Evolutionary conservation across 78 protist genomes (phyloP), one percentile per base, ranked within the genome.

Genomic region (Capsaspora owczarzaki): DNA sequence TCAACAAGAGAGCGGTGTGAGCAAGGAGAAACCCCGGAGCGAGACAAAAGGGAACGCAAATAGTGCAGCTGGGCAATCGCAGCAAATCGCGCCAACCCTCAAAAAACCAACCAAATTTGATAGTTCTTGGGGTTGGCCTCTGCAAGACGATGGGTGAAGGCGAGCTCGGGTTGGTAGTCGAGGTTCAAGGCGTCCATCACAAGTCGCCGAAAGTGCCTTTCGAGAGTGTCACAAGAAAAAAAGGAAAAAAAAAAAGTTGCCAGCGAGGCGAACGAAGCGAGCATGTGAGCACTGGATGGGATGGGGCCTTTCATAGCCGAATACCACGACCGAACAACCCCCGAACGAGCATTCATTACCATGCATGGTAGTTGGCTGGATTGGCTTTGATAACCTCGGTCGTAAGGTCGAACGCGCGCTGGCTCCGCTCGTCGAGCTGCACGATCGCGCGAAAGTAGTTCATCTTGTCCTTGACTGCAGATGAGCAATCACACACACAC

Each of bases 91-190:
- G n/a, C n/a, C n/a, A n/a, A n/a, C n/a, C n/a, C n/a, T n/a, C n/a
- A n/a, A n/a, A n/a, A n/a, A n/a, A n/a, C n/a, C 60, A 92, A 91
- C 97, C 97, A 94, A 5, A 94, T 71, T 78, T 94, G 97, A 63
- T 94, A 94, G 66, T 94, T 94, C 88, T 94, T 94, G 33, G 90
- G 87, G 63, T 81, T 84, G 12, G 77, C 41, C 31, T 23, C 56
- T 12, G 87, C 68, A 51, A 81, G n/a, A 46, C 84, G 89, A 4
- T 63, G 72, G n/a, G 63, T 61, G 35, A 79, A 47, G 61, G 44
- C 89, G 25, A 94, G 85, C 56, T 94, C 96, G 16, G 49, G 61
- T 0, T 22, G 27, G 41, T 74, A 1, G 47, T 16, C 43, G 19
- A 23, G 14, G 47, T 91, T 80, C 42, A 93, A 37, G 5, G 76